These are phyloP conservation scores for Gossypium davidsonii DNA, from an alignment of 441 rosid species.

Conservation along the genomic window DNA sequence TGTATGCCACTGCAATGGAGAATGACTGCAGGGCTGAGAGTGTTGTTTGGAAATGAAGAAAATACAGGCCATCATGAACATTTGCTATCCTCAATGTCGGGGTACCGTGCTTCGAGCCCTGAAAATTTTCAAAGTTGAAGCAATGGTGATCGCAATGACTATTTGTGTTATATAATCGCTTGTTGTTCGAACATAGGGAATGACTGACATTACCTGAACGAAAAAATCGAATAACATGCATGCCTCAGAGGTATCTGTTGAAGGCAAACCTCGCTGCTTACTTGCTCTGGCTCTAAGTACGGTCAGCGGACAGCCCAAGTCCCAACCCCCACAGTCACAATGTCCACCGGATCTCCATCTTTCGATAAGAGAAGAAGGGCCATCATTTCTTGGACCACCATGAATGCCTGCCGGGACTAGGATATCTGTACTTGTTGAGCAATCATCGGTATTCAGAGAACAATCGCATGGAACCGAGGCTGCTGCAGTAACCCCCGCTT, in stretches of 20 bases:
- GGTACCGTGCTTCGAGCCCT: conserved; percentile 49
- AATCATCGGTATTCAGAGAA: conserved; percentile 23
- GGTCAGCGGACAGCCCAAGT: conserved; percentile 62
- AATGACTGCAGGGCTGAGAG: conserved; percentile 71
- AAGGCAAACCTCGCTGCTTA: conserved; percentile 14
- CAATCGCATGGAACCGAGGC: conserved; percentile 20
- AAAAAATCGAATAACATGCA: conserved; percentile 55
- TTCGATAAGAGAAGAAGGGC: conserved; percentile 59
- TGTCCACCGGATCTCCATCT: conserved; percentile 80
- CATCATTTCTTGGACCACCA: conserved; percentile 64
- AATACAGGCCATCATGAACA: conserved; percentile 56
- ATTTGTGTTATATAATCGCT: background rate
- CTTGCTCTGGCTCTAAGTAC: conserved; percentile 35
- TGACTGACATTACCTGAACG: conserved; percentile 36
- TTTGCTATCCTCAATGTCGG: conserved; percentile 54
- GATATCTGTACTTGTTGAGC: conserved; percentile 50
- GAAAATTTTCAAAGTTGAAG: conserved; percentile 22
- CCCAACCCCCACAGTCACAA: conserved; percentile 93
- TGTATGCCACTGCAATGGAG: conserved; percentile 63
- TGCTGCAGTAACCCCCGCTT: conserved; percentile 20
- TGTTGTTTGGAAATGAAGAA: conserved; percentile 51
- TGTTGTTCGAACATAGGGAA: background rate
- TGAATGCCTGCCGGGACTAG: conserved; percentile 75
- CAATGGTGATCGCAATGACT: background rate
- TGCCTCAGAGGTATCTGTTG: conserved; percentile 26